Base-by-base conservation (phyloP, 2,329 filamentous ascomycete species). In the Fusarium agapanthi region DNA sequence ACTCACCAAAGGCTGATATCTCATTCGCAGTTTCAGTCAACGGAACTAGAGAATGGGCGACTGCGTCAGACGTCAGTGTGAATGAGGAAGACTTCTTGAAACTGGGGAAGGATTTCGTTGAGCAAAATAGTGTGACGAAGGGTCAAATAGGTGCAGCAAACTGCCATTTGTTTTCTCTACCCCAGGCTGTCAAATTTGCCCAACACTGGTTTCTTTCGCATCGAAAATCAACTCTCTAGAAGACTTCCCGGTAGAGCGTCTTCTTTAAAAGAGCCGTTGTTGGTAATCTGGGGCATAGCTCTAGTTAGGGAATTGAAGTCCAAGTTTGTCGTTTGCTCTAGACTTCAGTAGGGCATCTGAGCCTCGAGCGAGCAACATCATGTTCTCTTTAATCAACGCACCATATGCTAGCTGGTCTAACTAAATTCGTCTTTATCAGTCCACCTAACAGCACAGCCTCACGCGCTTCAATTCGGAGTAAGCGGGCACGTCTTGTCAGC, bases 181-280 rank as follows among this genome's bases (percentile, higher is more conserved):
- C 22, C 1, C 2, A 35, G 14, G 64, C 53, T 14, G 61, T 51
- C 4, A 11, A 13, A 7, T 66, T 66, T 13, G 64, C 64, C 2
- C 4, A 22, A 26, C 7, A 30, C 18, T 67, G 61, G 61, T 28
- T 51, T 14, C 7, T 4, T 13, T 38, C n/a, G 0, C 11, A 66
- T 15, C n/a, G 18, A 57, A 9, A 4, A 14, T 1, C 13, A 26
- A 5, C 3, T 16, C 2, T 6, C 1, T 26, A 45, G 5, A 11
- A 22, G 7, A 8, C 1, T 35, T 7, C 1, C 2, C 8, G 5
- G 5, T 12, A 34, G 20, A 2, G 15, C 3, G 12, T 1, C n/a
- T 20, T 11, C 1, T 15, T 20, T 8, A 20, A 20, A 11, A 24
- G 16, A 34, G 11, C 15, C 12, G 8, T 24, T 3, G 1, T 48